A percentile compares a stretch with the other conserved stretches of the same genome.
phyloP scores from a whole-genome alignment of 495 filamentous ascomycete species.

The Cudoniella acicularis region DNA sequence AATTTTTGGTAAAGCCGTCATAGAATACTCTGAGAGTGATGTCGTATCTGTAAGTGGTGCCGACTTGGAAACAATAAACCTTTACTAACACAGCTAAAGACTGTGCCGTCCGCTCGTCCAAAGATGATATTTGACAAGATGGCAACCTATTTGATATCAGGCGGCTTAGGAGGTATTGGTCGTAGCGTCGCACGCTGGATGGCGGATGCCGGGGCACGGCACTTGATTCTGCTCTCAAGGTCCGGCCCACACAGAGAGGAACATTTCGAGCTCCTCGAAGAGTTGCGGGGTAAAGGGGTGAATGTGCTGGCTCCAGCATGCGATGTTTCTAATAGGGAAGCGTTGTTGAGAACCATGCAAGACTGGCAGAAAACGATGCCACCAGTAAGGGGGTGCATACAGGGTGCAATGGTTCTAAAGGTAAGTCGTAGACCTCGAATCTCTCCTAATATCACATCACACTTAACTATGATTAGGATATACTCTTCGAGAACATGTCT shows the following conservation, averaged over 20 bases:
- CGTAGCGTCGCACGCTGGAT: slow-evolving; percentile 56
- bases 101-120: no score
- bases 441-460: not conserved
- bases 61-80: no score
- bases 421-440: not conserved
- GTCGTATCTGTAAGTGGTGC: slow-evolving; percentile 18
- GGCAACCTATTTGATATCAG: slow-evolving; percentile 56
- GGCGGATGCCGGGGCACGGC: slow-evolving; percentile 49
- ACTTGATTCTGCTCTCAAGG: slow-evolving; percentile 54
- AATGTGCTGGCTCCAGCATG: not conserved
- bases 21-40: slow-evolving; percentile 31
- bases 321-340: not conserved
- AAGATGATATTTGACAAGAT: no score
- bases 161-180: slow-evolving; percentile 64
- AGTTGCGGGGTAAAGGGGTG: not conserved
- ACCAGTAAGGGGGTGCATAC: not conserved
- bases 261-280: not conserved
- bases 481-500: slow-evolving; percentile 49
- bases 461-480: slow-evolving; percentile 30
- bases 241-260: slow-evolving; percentile 30
- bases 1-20: slow-evolving; percentile 49
- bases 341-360: not conserved
- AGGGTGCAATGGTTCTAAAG: slow-evolving; percentile 1
- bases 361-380: not conserved
- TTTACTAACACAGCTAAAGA: no score